Base-by-base conservation (phyloP, 176 grass and related monocot genomes). In the Oropetium thomaeum region DNA sequence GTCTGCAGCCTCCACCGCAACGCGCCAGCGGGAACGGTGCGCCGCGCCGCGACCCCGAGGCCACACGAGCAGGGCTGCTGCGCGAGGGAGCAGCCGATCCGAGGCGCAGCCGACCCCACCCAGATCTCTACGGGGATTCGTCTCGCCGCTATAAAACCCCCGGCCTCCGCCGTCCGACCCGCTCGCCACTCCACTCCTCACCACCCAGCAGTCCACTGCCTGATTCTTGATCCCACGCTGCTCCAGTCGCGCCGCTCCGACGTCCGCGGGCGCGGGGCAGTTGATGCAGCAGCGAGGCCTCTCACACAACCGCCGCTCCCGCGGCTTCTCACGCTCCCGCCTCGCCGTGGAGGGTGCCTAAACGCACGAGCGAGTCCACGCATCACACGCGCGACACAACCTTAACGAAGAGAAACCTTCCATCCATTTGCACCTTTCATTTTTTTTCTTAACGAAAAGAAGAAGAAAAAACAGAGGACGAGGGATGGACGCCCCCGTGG, bases 291-390 rank as follows among this genome's bases (percentile, higher is more conserved):
- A 89, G 85, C 78, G 77, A 13, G 96, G 91, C n/a, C 82, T 83
- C 57, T 51, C 75, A n/a, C 59, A 77, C 80, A 85, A 98, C 77
- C 75, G 96, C 76, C 87, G 89, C 76, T 99, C 96, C 52, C 86
- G 91, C 82, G 93, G 96, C 86, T 99, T 99, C 89, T 95, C 96
- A 29, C 76, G 96, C 78, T 85, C 91, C 70, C 96, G 96, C 71
- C 23, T 64, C 63, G 96, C 96, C 63, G 81, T 95, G 83, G 96
- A 99, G 76, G 96, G 96, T 60, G 77, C 89, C 69, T 89, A 67
- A 67, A 37, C 77, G 59, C 58, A 15, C 41, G 15, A 5, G 9
- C 48, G 7, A 37, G 6, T 11, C 10, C 9, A 14, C 17, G 17
- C 72, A 12, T n/a, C 22, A 10, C n/a, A 17, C n/a, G n/a, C n/a